phyloP scores from a whole-genome alignment of 1,284 basidiomycete species.

The Boletellus deceptivus region DNA sequence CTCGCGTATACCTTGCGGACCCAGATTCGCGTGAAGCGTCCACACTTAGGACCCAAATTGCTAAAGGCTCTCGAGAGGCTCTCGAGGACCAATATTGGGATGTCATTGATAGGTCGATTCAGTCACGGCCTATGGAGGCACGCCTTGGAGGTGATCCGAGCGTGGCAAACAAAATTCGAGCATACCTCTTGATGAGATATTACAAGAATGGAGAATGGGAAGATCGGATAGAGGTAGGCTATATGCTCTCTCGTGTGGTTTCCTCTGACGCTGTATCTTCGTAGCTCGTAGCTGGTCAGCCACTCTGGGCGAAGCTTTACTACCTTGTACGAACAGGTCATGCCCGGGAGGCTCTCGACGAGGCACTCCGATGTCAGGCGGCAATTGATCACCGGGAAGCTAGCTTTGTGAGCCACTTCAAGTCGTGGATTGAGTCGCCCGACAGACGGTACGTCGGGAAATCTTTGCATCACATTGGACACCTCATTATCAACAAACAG shows the following conservation, averaged over 20 bases:
- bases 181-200: constrained; percentile 79
- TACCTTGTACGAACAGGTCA: constrained; percentile 90
- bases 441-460: constrained; percentile 61
- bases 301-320: constrained; percentile 92
- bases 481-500: constrained; percentile 36
- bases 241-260: background rate
- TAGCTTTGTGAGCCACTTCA: constrained; percentile 83
- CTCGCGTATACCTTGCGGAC: constrained; percentile 69
- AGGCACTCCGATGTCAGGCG: constrained; percentile 71
- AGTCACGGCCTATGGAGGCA: constrained; percentile 81
- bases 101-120: constrained; percentile 83
- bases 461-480: background rate
- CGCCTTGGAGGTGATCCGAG: constrained; percentile 91
- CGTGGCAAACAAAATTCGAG: constrained; percentile 84
- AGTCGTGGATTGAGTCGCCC: constrained; percentile 81
- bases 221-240: constrained; percentile 75
- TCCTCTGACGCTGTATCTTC: constrained; percentile 1
- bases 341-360: constrained; percentile 73
- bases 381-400: constrained; percentile 81
- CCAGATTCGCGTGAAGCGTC: constrained; percentile 64
- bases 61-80: constrained; percentile 69
- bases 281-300: constrained; percentile 79
- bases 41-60: constrained; percentile 65
- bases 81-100: constrained; percentile 86
- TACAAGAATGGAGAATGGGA: constrained; percentile 84